Evolutionary conservation across 805 yeast genomes (phyloP).

Genomic region (Wickerhamiella siamensis): DNA sequence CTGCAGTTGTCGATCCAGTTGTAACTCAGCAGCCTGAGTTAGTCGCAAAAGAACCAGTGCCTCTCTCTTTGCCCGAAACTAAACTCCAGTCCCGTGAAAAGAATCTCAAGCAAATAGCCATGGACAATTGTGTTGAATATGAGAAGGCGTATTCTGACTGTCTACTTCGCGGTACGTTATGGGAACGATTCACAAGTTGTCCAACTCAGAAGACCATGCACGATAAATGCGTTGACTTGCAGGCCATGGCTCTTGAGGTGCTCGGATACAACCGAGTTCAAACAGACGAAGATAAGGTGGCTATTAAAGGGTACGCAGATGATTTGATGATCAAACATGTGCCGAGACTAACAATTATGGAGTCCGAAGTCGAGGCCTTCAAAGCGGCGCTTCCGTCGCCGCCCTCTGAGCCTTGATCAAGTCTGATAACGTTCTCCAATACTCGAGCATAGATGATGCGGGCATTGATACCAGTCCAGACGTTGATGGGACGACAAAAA

Average conservation of each 20-base stretch:
- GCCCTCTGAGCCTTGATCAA: background rate
- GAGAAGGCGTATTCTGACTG: conserved; percentile 20
- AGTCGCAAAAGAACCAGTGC: background rate
- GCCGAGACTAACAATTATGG: conserved; percentile 16
- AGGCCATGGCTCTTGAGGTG: conserved; percentile 18
- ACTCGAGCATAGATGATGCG: conserved; percentile 30
- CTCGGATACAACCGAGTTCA: conserved; percentile 16
- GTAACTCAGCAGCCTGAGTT: conserved; percentile 1
- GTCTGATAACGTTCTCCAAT: conserved; percentile 35
- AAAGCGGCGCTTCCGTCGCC: conserved; percentile 6
- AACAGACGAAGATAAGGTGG: conserved; percentile 7
- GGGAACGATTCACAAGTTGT: conserved; percentile 18
- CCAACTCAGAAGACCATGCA: conserved; percentile 15
- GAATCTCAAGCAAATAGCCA: conserved; percentile 19
- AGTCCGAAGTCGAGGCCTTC: conserved; percentile 13
- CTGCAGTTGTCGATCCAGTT: too few relatives aligned
- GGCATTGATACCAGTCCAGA: conserved; percentile 52
- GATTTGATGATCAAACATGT: conserved; percentile 19
- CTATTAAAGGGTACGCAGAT: conserved; percentile 20
- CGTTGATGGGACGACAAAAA: conserved; percentile 56
- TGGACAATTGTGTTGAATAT: conserved; percentile 24
- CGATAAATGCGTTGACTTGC: conserved; percentile 20
- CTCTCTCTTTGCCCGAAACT: background rate
- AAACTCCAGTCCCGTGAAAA: conserved; percentile 3
- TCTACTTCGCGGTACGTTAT: conserved; percentile 16